A percentile compares a stretch with the other conserved stretches of the same genome.
Conservation (phyloP, 495 filamentous ascomycete species). For the Penicillium lividum region DNA sequence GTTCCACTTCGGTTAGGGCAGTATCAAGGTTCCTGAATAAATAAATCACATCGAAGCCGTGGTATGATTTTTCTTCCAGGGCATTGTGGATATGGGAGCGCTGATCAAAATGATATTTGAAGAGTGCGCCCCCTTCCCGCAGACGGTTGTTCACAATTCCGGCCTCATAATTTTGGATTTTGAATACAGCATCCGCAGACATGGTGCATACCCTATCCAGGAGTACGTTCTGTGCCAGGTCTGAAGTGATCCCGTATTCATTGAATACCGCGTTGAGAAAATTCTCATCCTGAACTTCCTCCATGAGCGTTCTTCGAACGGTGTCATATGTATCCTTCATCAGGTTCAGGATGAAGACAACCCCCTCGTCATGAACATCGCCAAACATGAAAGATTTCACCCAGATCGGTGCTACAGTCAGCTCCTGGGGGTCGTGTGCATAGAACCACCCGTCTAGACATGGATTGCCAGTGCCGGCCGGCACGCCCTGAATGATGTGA, state of each 20-base stretch:
- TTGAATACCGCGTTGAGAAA: slow-evolving; percentile 11
- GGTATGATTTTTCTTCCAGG: slow-evolving; percentile 9
- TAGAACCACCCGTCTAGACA: slow-evolving; percentile 21
- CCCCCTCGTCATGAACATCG: slow-evolving; percentile 18
- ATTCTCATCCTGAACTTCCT: slow-evolving; percentile 5
- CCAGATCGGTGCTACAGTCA: slow-evolving; percentile 2
- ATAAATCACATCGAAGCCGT: slow-evolving; percentile 16
- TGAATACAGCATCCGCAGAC: slow-evolving; percentile 15
- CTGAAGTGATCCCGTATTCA: slow-evolving; percentile 10
- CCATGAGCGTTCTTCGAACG: slow-evolving; percentile 8
- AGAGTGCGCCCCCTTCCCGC: slow-evolving; percentile 1
- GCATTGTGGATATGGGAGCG: slow-evolving; percentile 11
- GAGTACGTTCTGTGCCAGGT: slow-evolving; percentile 3
- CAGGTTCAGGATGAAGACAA: slow-evolving; percentile 15
- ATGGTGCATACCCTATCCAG: slow-evolving; percentile 3
- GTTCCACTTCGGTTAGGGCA: slow-evolving; percentile 10
- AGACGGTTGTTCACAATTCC: slow-evolving; percentile 14
- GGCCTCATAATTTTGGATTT: slow-evolving; percentile 13
- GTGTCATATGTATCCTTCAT: slow-evolving; percentile 11
- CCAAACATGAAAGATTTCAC: slow-evolving; percentile 12
- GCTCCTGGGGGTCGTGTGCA: slow-evolving; percentile 2
- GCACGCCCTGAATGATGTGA: slow-evolving; percentile 11
- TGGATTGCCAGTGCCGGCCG: slow-evolving; percentile 13
- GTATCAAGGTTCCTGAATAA: slow-evolving; percentile 13
- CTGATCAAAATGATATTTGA: slow-evolving; percentile 23